Conservation (phyloP, 2,329 filamentous ascomycete species). For the Ceratocystis alfenasii region DNA sequence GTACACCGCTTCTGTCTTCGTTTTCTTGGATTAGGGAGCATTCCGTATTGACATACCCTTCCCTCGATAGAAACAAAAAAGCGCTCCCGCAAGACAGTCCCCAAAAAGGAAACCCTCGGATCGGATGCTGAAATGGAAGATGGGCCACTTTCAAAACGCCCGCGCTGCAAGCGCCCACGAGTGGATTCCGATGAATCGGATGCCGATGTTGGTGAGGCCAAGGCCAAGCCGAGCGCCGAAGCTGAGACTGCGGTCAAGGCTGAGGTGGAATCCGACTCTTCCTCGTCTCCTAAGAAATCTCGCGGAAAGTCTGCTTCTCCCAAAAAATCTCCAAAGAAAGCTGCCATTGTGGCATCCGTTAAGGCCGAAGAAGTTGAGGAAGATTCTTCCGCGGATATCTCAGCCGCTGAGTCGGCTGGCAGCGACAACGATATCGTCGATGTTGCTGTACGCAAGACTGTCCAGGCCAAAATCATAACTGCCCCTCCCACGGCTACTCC, state of each 20-base stretch:
- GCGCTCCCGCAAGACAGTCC: slow-evolving; percentile 26
- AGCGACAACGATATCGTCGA: slow-evolving; percentile 58
- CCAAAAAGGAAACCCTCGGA: slow-evolving; percentile 28
- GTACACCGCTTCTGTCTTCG: neutral
- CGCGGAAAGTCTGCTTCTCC: slow-evolving; percentile 19
- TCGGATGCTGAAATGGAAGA: slow-evolving; percentile 24
- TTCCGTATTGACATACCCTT: neutral
- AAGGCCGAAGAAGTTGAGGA: slow-evolving; percentile 35
- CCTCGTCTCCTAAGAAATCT: slow-evolving; percentile 42
- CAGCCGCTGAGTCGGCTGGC: slow-evolving; percentile 26
- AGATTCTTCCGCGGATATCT: slow-evolving; percentile 32
- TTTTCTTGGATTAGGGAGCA: no score
- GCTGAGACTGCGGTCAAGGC: slow-evolving; percentile 20
- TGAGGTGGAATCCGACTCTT: slow-evolving; percentile 26
- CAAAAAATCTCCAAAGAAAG: slow-evolving; percentile 28
- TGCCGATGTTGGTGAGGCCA: slow-evolving; percentile 4
- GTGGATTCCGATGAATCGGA: slow-evolving; percentile 22
- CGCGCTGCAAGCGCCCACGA: slow-evolving; percentile 10
- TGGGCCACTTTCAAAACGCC: slow-evolving; percentile 16
- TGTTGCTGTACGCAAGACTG: slow-evolving; percentile 65
- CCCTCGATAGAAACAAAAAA: slow-evolving; percentile 27
- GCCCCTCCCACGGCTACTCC: slow-evolving; percentile 49
- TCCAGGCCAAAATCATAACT: slow-evolving; percentile 62
- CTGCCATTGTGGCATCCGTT: slow-evolving; percentile 36
- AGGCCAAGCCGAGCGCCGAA: no score